Conservation (phyloP, 164 flowering plant species). For the Euptelea pleiosperma region DNA sequence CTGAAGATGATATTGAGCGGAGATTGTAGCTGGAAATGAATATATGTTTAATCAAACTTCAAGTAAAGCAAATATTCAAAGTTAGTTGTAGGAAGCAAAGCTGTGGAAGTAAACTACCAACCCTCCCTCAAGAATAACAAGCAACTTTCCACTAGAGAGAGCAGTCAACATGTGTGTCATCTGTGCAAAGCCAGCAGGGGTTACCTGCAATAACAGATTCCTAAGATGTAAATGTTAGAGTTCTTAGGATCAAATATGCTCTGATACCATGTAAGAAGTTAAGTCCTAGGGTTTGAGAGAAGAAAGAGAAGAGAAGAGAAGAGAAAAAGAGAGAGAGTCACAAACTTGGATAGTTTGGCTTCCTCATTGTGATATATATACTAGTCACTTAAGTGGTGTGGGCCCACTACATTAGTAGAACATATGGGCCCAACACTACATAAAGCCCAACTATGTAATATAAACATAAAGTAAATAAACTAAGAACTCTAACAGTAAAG, state of each 20-base stretch:
- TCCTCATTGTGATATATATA: too few species aligned
- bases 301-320: background rate
- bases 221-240: background rate
- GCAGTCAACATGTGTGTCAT: conserved; percentile 75
- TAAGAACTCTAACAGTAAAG: too few species aligned
- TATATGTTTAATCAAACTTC: background rate
- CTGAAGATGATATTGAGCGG: conserved; percentile 92
- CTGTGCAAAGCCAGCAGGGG: conserved; percentile 85
- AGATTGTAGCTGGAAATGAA: conserved; percentile 77
- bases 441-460: too few species aligned
- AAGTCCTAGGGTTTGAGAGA: too few species aligned
- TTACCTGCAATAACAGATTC: conserved; percentile 51
- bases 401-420: too few species aligned
- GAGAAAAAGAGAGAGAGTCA: too few species aligned
- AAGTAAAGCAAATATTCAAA: background rate
- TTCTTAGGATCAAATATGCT: too few species aligned
- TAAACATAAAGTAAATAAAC: too few species aligned
- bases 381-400: too few species aligned
- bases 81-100: conserved; percentile 5
- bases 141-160: conserved; percentile 77
- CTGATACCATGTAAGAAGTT: too few species aligned
- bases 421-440: too few species aligned
- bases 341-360: too few species aligned
- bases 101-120: conserved; percentile 32
- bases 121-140: conserved; percentile 99